Base-by-base conservation (phyloP, 768 basidiomycete species). In the Rhodotorula kratochvilovae region DNA sequence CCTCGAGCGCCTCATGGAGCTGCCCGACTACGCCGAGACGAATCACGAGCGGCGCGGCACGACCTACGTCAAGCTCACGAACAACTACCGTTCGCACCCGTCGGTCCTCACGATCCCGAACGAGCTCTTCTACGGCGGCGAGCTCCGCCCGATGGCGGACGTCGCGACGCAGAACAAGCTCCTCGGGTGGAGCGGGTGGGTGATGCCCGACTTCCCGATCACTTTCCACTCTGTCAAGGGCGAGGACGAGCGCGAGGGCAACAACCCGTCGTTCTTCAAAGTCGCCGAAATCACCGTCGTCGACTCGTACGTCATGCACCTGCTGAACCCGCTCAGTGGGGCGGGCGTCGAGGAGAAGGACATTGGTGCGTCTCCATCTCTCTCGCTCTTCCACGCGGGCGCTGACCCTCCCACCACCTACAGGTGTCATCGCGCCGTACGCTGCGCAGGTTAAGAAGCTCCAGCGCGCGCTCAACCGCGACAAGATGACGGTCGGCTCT, bases 51-150 rank as follows among this genome's bases (percentile, higher is more conserved):
- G 11, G 25, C 66, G 66, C 29, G 62, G 66, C 21, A 11, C 31
- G 0, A 67, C 73, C 21, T 67, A 71, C 57, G 27, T 50, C 53
- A 71, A 69, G 54, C 72, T 79, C 13, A 36, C 58, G 17, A 61
- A 75, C 63, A 82, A 82, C 70, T 82, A 80, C 72, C 78, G 81
- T 15, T 78, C 76, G 15, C 78, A 80, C 45, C 69, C 78, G 35
- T 71, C 76, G 4, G 77, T 81, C 48, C 76, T 82, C 27, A 75
- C 77, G 68, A 63, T 78, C 23, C 80, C 80, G 0, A 79, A 80
- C 59, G 63, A 75, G 2, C 62, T 79, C 54, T 82, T 81, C 73
- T 82, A 82, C 70, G 61, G 76, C 13, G 75, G 79, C 67, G 77
- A 77, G 6, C 76, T 82, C 36, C 58, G 73, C 15, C 72, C 79